These are phyloP conservation scores for Neofusicoccum parvum DNA, from an alignment of 2,329 filamentous ascomycete species.

Conservation along the genomic window DNA sequence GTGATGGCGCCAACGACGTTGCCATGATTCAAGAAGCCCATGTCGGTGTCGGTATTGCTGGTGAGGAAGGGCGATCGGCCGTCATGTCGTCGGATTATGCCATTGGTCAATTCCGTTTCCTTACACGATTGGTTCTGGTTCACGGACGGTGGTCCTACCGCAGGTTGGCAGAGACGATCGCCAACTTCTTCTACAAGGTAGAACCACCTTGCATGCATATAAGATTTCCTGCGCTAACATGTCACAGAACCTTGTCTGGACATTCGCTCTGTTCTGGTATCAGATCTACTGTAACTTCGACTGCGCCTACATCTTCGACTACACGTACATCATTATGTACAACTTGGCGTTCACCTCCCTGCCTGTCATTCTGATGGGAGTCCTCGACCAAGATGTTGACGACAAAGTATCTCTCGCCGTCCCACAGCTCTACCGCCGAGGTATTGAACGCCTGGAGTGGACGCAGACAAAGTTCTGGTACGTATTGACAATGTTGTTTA, in stretches of 20 bases:
- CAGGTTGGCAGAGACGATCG: conserved; percentile 86
- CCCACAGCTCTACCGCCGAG: conserved; percentile 90
- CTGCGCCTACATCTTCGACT: conserved; percentile 95
- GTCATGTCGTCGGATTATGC: conserved; percentile 97
- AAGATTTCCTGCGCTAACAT: conserved; percentile 31
- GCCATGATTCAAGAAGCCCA: conserved; percentile 98
- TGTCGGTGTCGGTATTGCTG: conserved; percentile 93
- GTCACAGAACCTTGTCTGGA: conserved; percentile 86
- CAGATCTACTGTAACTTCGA: conserved; percentile 96
- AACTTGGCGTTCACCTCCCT: conserved; percentile 96
- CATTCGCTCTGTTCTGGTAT: conserved; percentile 95
- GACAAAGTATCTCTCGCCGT: conserved; percentile 93
- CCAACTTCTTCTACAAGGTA: conserved; percentile 97
- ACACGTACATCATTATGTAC: conserved; percentile 95
- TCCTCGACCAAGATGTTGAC: conserved; percentile 94
- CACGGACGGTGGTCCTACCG: conserved; percentile 97
- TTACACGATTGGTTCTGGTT: conserved; percentile 82
- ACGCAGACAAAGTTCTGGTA: conserved; percentile 96
- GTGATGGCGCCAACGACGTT: conserved; percentile 93
- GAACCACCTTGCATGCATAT: conserved; percentile 40
- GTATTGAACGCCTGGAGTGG: conserved; percentile 96
- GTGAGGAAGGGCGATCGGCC: conserved; percentile 87
- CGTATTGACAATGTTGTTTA: conserved; percentile 36
- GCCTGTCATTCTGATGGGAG: conserved; percentile 92
- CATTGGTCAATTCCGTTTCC: conserved; percentile 89